Conservation (phyloP, 1,139 yeast species). For the Pichia sp. region DNA sequence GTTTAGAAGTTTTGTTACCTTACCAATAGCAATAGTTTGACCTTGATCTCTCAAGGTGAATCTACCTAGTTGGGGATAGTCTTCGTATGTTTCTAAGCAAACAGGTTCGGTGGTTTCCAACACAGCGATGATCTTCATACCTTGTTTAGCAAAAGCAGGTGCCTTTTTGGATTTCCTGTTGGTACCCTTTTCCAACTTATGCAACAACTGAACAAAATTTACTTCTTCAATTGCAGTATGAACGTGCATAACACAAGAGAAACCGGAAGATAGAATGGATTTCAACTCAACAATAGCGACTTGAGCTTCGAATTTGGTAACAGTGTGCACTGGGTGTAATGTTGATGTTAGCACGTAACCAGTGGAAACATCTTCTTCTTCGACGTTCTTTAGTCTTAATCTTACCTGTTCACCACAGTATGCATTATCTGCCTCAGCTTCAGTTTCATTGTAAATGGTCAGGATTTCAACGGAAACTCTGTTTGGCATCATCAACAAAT, state of each 20-base stretch:
- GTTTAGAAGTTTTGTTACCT: constrained; percentile 67
- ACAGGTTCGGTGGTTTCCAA: constrained; percentile 81
- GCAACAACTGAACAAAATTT: constrained; percentile 72
- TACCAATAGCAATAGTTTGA: constrained; percentile 96
- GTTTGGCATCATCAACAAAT: constrained; percentile 88
- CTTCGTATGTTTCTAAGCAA: constrained; percentile 88
- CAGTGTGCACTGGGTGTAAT: constrained; percentile 85
- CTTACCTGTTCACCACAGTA: constrained; percentile 96
- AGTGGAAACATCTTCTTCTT: constrained; percentile 89
- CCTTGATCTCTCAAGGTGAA: constrained; percentile 99
- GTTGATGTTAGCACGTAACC: constrained; percentile 90
- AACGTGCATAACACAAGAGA: constrained; percentile 96
- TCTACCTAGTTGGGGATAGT: constrained; percentile 94
- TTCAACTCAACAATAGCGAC: constrained; percentile 94
- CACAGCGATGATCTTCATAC: constrained; percentile 95
- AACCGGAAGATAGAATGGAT: constrained; percentile 91
- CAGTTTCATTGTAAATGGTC: constrained; percentile 89
- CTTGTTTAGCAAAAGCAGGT: constrained; percentile 98
- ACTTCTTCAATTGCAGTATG: constrained; percentile 99
- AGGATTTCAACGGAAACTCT: constrained; percentile 76
- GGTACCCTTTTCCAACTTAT: constrained; percentile 93
- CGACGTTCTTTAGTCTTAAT: constrained; percentile 88
- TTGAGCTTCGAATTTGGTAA: constrained; percentile 89
- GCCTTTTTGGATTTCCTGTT: constrained; percentile 94
- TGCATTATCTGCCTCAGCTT: constrained; percentile 87